phyloP scores from a whole-genome alignment of 2,329 filamentous ascomycete genomes.

The Sporothrix luriei region DNA sequence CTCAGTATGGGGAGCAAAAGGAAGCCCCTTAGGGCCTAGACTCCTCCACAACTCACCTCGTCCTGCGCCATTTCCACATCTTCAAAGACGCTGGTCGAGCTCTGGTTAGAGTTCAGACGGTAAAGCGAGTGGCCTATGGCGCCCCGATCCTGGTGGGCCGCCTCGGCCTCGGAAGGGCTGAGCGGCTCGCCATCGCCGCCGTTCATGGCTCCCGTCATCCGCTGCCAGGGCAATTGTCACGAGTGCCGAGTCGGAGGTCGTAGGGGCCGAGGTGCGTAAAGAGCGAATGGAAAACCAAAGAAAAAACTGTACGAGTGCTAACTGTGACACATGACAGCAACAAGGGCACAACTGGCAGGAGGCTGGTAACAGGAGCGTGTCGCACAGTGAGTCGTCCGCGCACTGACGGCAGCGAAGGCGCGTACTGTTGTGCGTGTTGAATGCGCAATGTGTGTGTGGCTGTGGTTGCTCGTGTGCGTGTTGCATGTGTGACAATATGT shows the following conservation, averaged over 20 bases:
- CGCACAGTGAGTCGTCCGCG: not conserved
- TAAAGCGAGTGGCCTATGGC: slow-evolving; percentile 51
- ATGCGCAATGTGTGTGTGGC: not conserved
- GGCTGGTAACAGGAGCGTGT: not conserved
- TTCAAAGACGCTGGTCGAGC: slow-evolving; percentile 79
- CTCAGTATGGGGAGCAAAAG: not conserved
- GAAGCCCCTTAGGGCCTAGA: not conserved
- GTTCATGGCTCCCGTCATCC: slow-evolving; percentile 27
- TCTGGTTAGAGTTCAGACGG: slow-evolving; percentile 69
- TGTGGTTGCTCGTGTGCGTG: not conserved
- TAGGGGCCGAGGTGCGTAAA: slow-evolving; percentile 1
- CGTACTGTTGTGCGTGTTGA: not conserved
- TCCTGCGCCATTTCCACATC: slow-evolving; percentile 99
- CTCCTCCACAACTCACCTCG: slow-evolving; percentile 61
- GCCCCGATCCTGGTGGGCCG: slow-evolving; percentile 5
- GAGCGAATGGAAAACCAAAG: not conserved
- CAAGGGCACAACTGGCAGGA: not conserved
- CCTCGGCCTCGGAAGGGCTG: slow-evolving; percentile 25
- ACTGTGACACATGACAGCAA: slow-evolving; percentile 21
- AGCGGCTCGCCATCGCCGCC: slow-evolving; percentile 31
- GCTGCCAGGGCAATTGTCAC: not conserved
- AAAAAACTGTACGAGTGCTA: not conserved
- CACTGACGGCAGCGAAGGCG: not conserved
- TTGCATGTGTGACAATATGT: not conserved
- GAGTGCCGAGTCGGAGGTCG: not conserved